These are phyloP conservation scores for Tephrocybe sp. DNA, from an alignment of 768 basidiomycete species.

Conservation along the genomic window DNA sequence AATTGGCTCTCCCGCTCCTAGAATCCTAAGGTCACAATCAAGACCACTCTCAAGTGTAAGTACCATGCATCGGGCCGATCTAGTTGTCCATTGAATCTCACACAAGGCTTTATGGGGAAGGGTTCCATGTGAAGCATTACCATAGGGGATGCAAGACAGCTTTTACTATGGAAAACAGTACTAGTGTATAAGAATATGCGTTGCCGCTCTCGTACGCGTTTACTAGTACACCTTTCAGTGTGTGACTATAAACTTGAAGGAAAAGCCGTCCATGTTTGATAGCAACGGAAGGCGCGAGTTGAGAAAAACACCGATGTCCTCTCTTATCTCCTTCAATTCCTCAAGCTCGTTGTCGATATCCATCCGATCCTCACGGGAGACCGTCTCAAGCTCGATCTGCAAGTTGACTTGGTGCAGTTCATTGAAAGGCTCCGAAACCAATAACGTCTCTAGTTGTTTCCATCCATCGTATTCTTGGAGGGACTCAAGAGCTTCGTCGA, in stretches of 20 bases:
- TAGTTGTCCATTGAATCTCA: no score
- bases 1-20: no score
- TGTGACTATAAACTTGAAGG: not conserved
- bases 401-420: not conserved
- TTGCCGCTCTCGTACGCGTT: no score
- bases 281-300: slow-evolving; percentile 5
- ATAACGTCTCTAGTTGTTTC: not conserved
- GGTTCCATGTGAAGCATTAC: no score
- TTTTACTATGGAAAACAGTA: no score
- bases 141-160: no score
- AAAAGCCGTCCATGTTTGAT: not conserved
- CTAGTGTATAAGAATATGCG: no score
- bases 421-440: slow-evolving; percentile 1
- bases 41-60: no score
- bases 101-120: no score
- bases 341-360: not conserved
- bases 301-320: not conserved
- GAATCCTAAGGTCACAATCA: no score
- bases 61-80: no score
- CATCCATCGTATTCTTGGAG: slow-evolving; percentile 3
- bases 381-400: slow-evolving; percentile 1
- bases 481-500: not conserved
- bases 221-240: not conserved
- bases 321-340: not conserved
- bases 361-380: not conserved